These are phyloP conservation scores for Thelonectria olida DNA, from an alignment of 2,329 filamentous ascomycete genomes.

Conservation along the genomic window DNA sequence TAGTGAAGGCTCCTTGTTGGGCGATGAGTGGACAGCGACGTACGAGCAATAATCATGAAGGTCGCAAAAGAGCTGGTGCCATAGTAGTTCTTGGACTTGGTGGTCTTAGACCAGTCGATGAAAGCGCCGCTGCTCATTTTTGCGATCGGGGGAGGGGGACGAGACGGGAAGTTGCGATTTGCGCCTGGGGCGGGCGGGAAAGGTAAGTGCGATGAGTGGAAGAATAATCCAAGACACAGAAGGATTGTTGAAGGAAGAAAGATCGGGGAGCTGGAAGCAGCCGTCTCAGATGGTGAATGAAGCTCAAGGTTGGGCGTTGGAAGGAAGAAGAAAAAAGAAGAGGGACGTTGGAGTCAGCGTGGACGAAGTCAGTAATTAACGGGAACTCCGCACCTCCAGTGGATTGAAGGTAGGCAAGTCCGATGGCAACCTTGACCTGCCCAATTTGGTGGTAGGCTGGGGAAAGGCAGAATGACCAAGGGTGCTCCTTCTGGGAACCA, in stretches of 20 bases:
- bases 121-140: slow-evolving; percentile 48
- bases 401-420: slow-evolving; percentile 22
- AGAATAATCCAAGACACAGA: slow-evolving; percentile 21
- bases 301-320: slow-evolving; percentile 9
- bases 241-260: too few species aligned
- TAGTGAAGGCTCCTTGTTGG: not conserved
- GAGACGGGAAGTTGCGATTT: slow-evolving; percentile 15
- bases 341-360: slow-evolving; percentile 22
- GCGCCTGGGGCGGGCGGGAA: slow-evolving; percentile 4
- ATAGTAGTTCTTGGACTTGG: slow-evolving; percentile 65
- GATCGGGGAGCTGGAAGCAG: too few species aligned
- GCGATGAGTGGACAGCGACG: slow-evolving; percentile 45
- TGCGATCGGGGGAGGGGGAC: slow-evolving; percentile 21
- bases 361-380: slow-evolving; percentile 1
- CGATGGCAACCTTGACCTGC: slow-evolving; percentile 32
- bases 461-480: slow-evolving; percentile 5
- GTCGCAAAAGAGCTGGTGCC: slow-evolving; percentile 85
- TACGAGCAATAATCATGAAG: slow-evolving; percentile 96
- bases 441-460: slow-evolving; percentile 38
- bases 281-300: slow-evolving; percentile 9
- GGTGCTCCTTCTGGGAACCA: not conserved
- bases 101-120: slow-evolving; percentile 66
- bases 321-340: not conserved
- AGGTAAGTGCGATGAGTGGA: not conserved
- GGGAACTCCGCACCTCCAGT: slow-evolving; percentile 15